A percentile compares a stretch with the other conserved stretches of the same genome.
Conservation (phyloP, 2,329 filamentous ascomycete species). For the Cladosporium sp. region DNA sequence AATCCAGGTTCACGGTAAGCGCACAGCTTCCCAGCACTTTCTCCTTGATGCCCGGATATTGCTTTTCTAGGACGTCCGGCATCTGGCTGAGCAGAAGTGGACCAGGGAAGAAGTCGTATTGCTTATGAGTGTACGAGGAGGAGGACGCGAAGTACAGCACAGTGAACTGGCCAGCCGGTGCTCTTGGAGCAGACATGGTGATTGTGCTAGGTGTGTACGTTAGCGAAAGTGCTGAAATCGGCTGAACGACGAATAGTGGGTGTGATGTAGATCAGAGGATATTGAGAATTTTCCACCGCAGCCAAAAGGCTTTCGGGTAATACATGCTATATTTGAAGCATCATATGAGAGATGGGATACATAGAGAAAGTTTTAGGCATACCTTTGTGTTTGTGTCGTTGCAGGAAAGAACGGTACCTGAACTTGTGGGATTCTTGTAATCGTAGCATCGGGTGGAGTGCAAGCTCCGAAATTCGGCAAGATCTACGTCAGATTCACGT, state of each 20-base stretch:
- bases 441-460: too few relatives aligned
- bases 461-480: neutral
- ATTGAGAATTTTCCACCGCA: constrained; percentile 7
- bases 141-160: constrained; percentile 80
- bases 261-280: neutral
- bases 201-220: neutral
- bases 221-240: neutral
- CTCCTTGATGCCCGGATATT: constrained; percentile 64
- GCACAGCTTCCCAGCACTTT: constrained; percentile 69
- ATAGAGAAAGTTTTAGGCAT: neutral
- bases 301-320: constrained; percentile 12
- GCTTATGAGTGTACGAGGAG: constrained; percentile 64
- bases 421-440: too few relatives aligned
- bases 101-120: constrained; percentile 61
- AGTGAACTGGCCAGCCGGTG: constrained; percentile 65
- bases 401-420: neutral
- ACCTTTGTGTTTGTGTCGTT: neutral
- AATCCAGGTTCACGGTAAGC: constrained; percentile 75
- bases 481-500: neutral
- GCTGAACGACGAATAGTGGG: neutral
- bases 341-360: neutral
- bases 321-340: constrained; percentile 13
- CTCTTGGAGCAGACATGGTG: constrained; percentile 1
- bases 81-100: constrained; percentile 61
- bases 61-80: constrained; percentile 63